Conservation (phyloP, 495 filamentous ascomycete species). For the Lasiosphaeria ovina region DNA sequence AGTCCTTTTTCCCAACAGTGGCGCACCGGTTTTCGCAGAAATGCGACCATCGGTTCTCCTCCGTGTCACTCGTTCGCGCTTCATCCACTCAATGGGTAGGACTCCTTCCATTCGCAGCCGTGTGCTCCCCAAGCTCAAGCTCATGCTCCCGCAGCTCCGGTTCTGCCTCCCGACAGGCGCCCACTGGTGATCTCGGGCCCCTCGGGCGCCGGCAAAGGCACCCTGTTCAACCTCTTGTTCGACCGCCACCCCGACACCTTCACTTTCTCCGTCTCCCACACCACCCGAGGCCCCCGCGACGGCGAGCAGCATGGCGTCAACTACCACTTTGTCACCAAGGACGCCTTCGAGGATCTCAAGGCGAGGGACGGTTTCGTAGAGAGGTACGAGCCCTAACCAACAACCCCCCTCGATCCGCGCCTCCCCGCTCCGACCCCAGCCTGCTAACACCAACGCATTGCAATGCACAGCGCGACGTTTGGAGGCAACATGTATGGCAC, state of each 20-base stretch:
- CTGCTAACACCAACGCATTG: background rate
- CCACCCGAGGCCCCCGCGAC: slow-evolving; percentile 71
- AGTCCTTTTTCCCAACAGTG: slow-evolving; percentile 1
- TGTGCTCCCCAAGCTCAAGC: background rate
- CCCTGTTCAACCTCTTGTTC: slow-evolving; percentile 72
- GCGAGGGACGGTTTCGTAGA: slow-evolving; percentile 78
- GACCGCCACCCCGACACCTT: slow-evolving; percentile 66
- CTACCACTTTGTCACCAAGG: slow-evolving; percentile 76
- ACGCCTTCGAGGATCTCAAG: slow-evolving; percentile 68
- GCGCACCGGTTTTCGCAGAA: slow-evolving; percentile 3
- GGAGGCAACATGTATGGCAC: slow-evolving; percentile 90
- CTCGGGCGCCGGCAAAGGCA: slow-evolving; percentile 83
- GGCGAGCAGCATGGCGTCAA: slow-evolving; percentile 75
- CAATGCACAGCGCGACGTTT: slow-evolving; percentile 63
- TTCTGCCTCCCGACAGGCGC: slow-evolving; percentile 42
- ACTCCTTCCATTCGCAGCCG: slow-evolving; percentile 2
- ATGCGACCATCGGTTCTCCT: slow-evolving; percentile 15
- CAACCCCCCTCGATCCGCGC: background rate
- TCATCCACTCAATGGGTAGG: slow-evolving; percentile 42
- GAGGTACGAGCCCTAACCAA: slow-evolving; percentile 19
- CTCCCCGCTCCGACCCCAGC: background rate
- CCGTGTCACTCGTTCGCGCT: slow-evolving; percentile 18
- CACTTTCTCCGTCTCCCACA: slow-evolving; percentile 82
- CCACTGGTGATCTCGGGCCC: slow-evolving; percentile 88
- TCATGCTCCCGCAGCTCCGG: slow-evolving; percentile 1